phyloP scores from a whole-genome alignment of 208 protist species.

The Trypanosoma platydactyli region DNA sequence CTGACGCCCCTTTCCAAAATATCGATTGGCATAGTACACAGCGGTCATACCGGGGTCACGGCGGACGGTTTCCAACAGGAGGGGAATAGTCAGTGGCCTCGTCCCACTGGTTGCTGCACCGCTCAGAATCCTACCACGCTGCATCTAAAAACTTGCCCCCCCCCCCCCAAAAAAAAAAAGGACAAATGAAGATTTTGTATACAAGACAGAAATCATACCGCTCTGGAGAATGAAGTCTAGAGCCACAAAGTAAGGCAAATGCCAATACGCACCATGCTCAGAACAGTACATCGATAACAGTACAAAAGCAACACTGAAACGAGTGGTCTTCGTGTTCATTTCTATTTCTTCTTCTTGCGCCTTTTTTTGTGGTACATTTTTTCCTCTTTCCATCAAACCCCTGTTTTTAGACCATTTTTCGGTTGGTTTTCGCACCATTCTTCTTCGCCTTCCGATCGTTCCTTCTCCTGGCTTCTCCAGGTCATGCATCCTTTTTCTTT shows the following conservation, averaged over 20 bases:
- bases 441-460: not conserved
- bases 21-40: constrained; percentile 85
- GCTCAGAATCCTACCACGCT: constrained; percentile 8
- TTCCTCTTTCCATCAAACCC: not conserved
- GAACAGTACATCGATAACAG: constrained; percentile 22
- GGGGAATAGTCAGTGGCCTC: constrained; percentile 43
- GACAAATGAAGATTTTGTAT: constrained; percentile 2
- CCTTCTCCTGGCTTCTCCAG: not conserved
- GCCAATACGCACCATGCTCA: not conserved
- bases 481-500: not conserved
- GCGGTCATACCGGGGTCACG: constrained; percentile 81
- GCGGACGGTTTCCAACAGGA: constrained; percentile 71
- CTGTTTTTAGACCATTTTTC: not conserved
- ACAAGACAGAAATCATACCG: constrained; percentile 9
- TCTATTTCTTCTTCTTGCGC: not conserved
- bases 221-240: not conserved
- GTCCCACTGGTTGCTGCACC: not conserved
- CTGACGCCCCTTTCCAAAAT: constrained; percentile 64
- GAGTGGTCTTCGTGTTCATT: not conserved
- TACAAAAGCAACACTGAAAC: constrained; percentile 1
- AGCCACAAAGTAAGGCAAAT: not conserved
- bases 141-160: constrained; percentile 15
- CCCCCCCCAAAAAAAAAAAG: not conserved
- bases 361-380: not conserved
- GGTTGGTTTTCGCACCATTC: not conserved